Conservation (phyloP, 2,329 filamentous ascomycete species). For the Berkeleyomyces rouxiae region DNA sequence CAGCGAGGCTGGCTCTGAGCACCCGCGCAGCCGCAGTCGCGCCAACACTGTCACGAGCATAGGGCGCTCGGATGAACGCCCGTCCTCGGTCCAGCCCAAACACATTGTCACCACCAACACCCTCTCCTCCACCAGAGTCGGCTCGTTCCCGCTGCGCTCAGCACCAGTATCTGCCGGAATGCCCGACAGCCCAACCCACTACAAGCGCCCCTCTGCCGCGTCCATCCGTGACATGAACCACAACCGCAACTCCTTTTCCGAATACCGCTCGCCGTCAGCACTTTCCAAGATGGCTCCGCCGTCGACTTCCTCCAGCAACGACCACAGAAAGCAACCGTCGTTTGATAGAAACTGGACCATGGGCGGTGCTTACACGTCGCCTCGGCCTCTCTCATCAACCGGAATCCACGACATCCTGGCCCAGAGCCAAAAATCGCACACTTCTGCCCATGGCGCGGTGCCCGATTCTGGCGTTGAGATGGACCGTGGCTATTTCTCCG, state of each 20-base stretch:
- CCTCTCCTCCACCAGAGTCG: slow-evolving; percentile 33
- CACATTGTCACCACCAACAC: slow-evolving; percentile 30
- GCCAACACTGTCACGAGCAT: slow-evolving; percentile 40
- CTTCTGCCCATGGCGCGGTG: slow-evolving; percentile 17
- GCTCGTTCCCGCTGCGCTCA: slow-evolving; percentile 12
- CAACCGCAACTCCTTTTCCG: slow-evolving; percentile 32
- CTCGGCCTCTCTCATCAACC: slow-evolving; percentile 35
- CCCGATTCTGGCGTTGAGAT: slow-evolving; percentile 42
- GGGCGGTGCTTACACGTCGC: slow-evolving; percentile 27
- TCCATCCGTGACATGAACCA: slow-evolving; percentile 71
- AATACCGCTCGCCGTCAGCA: slow-evolving; percentile 53
- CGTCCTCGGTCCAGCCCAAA: slow-evolving; percentile 30
- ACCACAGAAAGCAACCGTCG: slow-evolving; percentile 49
- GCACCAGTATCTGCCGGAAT: slow-evolving; percentile 15
- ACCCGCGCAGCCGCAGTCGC: slow-evolving; percentile 32
- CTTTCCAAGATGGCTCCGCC: slow-evolving; percentile 47
- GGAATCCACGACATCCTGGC: slow-evolving; percentile 28
- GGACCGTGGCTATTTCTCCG: slow-evolving; percentile 87
- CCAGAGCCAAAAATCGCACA: slow-evolving; percentile 17
- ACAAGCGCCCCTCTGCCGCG: slow-evolving; percentile 55
- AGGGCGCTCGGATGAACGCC: slow-evolving; percentile 26
- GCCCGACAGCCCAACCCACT: slow-evolving; percentile 30
- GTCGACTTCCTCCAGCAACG: slow-evolving; percentile 18
- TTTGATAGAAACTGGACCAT: slow-evolving; percentile 57
- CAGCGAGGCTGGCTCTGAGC: slow-evolving; percentile 41